Percentiles rank a stretch among this genome's conserved stretches.
These are phyloP conservation scores for Saccharata proteae DNA, from an alignment of 2,329 filamentous ascomycete species.

Conservation along the genomic window DNA sequence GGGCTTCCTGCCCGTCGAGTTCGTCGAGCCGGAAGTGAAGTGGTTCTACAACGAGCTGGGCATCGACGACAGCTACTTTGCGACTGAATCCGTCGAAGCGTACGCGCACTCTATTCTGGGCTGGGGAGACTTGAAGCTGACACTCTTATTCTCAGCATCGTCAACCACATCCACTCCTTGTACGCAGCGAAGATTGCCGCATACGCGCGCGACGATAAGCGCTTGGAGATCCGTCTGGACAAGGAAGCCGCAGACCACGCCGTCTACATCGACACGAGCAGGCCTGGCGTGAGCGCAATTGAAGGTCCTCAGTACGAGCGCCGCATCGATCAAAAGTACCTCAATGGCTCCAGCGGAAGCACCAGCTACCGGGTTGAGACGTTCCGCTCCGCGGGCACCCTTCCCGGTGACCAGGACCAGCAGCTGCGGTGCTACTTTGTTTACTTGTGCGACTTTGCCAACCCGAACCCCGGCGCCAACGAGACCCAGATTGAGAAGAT, in stretches of 20 bases:
- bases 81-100: slow-evolving; percentile 72
- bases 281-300: slow-evolving; percentile 65
- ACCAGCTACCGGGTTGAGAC: slow-evolving; percentile 90
- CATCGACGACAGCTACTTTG: slow-evolving; percentile 97
- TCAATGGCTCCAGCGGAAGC: slow-evolving; percentile 60
- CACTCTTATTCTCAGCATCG: slow-evolving; percentile 42
- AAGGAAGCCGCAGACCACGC: slow-evolving; percentile 93
- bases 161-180: slow-evolving; percentile 87
- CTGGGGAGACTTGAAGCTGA: no score
- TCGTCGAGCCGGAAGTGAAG: slow-evolving; percentile 72
- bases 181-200: slow-evolving; percentile 96
- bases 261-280: slow-evolving; percentile 96
- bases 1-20: slow-evolving; percentile 73
- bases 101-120: slow-evolving; percentile 14
- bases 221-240: slow-evolving; percentile 85
- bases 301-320: slow-evolving; percentile 85
- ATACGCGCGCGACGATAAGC: slow-evolving; percentile 84
- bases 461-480: slow-evolving; percentile 56
- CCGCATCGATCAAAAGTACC: slow-evolving; percentile 87
- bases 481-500: slow-evolving; percentile 88
- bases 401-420: slow-evolving; percentile 64
- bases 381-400: slow-evolving; percentile 77
- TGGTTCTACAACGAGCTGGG: slow-evolving; percentile 99
- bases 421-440: slow-evolving; percentile 97
- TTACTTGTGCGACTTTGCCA: slow-evolving; percentile 86